phyloP scores from a whole-genome alignment of 1,284 basidiomycete species.

The Trichosporon faecale region DNA sequence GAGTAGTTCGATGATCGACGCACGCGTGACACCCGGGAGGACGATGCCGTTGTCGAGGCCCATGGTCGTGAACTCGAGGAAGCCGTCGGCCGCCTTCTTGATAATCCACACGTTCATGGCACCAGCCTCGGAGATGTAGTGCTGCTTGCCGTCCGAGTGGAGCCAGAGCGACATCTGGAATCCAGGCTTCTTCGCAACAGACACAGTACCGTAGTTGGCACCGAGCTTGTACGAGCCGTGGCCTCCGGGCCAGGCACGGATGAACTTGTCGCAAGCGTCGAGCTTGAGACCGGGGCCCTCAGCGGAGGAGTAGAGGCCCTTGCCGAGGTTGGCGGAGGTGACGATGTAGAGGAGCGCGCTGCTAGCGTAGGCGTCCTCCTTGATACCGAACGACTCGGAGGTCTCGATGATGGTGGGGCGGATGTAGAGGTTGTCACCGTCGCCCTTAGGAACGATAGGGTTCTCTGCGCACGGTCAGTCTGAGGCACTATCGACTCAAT shows the following conservation, averaged over 20 bases:
- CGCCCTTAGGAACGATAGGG: conserved; percentile 37
- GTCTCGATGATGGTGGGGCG: conserved; percentile 49
- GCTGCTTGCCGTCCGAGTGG: conserved; percentile 37
- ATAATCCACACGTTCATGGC: conserved; percentile 50
- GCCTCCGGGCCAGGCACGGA: conserved; percentile 50
- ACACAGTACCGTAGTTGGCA: conserved; percentile 49
- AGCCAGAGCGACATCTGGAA: conserved; percentile 50
- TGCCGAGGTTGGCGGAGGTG: conserved; percentile 45
- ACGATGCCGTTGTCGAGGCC: conserved; percentile 48
- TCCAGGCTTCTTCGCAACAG: conserved; percentile 45
- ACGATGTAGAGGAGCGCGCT: conserved; percentile 47
- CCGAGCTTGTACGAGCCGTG: conserved; percentile 49
- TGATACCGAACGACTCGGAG: conserved; percentile 48
- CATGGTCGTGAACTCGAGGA: conserved; percentile 49
- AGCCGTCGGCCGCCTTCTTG: conserved; percentile 45
- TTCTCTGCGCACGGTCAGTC: conserved; percentile 17
- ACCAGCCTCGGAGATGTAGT: conserved; percentile 48
- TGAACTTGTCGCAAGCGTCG: conserved; percentile 45
- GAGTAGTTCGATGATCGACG: conserved; percentile 44
- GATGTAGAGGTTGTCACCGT: conserved; percentile 49
- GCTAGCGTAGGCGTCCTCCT: conserved; percentile 45
- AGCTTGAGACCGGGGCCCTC: conserved; percentile 32
- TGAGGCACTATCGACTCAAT: background rate
- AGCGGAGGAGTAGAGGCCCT: conserved; percentile 41
- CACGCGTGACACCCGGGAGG: conserved; percentile 48